phyloP scores from a whole-genome alignment of 2,329 filamentous ascomycete genomes.

The Pleochaeta shiraiana region DNA sequence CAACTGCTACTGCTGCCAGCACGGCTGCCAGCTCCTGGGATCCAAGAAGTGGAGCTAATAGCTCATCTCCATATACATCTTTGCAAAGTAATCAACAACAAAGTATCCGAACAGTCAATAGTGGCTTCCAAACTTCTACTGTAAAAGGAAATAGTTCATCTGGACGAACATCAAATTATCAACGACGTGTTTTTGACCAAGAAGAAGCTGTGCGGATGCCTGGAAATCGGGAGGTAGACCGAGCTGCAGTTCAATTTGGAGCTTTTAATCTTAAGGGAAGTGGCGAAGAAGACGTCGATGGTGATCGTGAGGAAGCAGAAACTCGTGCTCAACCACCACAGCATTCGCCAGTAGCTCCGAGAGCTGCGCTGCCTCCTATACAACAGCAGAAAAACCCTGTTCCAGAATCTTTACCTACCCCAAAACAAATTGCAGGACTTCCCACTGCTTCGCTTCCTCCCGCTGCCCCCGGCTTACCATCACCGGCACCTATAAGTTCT shows the following conservation, averaged over 20 bases:
- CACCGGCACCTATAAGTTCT: conserved; percentile 19
- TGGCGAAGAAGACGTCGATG: conserved; percentile 67
- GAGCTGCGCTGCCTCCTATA: conserved; percentile 66
- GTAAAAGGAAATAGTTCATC: conserved; percentile 47
- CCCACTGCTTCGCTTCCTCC: conserved; percentile 26
- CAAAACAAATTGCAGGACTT: conserved; percentile 23
- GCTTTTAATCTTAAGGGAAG: conserved; percentile 75
- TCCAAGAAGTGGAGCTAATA: conserved; percentile 35
- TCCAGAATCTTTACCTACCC: conserved; percentile 32
- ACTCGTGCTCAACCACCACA: conserved; percentile 84
- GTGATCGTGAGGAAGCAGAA: conserved; percentile 86
- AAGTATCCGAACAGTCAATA: conserved; percentile 32
- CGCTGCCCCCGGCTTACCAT: conserved; percentile 18
- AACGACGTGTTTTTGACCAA: conserved; percentile 76
- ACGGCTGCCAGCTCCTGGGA: conserved; percentile 76
- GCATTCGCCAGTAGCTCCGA: conserved; percentile 73
- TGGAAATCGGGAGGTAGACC: conserved; percentile 83
- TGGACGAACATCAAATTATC: conserved; percentile 54
- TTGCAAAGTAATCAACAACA: conserved; percentile 38
- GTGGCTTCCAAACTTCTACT: conserved; percentile 61
- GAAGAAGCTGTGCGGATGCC: conserved; percentile 98
- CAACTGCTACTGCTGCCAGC: conserved; percentile 70
- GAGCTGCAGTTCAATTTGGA: conserved; percentile 85
- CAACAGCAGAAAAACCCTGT: conserved; percentile 28
- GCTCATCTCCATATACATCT: conserved; percentile 42